Evolutionary conservation across 1,284 basidiomycete genomes (phyloP).

Genomic region (Austropuccinia psidii): DNA sequence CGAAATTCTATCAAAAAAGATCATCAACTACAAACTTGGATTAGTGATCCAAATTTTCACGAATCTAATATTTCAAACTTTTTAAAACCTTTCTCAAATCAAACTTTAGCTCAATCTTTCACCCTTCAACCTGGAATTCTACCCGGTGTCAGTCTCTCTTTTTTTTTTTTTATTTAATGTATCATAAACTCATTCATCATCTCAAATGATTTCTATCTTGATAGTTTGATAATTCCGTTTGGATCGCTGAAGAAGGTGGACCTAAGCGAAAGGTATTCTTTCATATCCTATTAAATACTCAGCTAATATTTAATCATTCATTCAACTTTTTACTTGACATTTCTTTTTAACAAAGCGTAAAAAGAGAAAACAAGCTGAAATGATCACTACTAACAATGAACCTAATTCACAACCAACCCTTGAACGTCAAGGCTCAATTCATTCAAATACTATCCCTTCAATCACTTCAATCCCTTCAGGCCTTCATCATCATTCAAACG

Average conservation of each 20-base stretch:
- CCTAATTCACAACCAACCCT: not conserved
- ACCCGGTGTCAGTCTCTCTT: slow-evolving; percentile 1
- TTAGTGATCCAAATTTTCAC: slow-evolving; percentile 14
- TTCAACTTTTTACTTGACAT: not conserved
- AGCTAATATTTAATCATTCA: not conserved
- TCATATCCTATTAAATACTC: not conserved
- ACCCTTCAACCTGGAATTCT: slow-evolving; percentile 23
- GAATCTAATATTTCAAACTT: slow-evolving; percentile 27
- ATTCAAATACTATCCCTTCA: not conserved
- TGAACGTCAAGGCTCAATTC: not conserved
- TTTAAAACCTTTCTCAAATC: slow-evolving; percentile 21
- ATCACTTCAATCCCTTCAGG: too few relatives aligned
- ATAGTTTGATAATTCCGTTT: slow-evolving; percentile 25
- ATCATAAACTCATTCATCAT: not conserved
- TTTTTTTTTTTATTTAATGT: not conserved
- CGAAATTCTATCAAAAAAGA: slow-evolving; percentile 35
- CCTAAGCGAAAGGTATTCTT: slow-evolving; percentile 27
- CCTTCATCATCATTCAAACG: not conserved
- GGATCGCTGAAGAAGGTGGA: slow-evolving; percentile 34
- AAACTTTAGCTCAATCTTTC: slow-evolving; percentile 16
- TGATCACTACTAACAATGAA: not conserved
- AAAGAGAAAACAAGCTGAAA: slow-evolving; percentile 31
- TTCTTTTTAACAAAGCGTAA: slow-evolving; percentile 2
- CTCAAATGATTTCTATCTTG: not conserved
- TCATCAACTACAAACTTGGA: slow-evolving; percentile 17